Evolutionary conservation across 805 yeast species (phyloP), one percentile per base, ranked within the genome.

Genomic region (Candida sakaeoensis): DNA sequence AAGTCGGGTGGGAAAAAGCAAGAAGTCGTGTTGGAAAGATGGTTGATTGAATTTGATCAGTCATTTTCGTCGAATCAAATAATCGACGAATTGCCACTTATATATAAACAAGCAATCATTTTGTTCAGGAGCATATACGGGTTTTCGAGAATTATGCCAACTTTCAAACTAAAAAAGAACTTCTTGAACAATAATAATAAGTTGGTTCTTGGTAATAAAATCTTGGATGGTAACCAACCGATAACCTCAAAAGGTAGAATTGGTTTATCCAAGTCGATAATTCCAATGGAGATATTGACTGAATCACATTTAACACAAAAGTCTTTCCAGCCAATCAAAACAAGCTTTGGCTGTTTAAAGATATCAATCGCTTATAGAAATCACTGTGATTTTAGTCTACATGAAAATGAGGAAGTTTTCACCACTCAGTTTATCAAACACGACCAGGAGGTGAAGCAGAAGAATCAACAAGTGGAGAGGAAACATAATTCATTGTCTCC

Each of bases 11-110:
- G 74, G 9, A 78, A 75, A 52, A 84, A 84, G 52, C 71, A 78
- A 13, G 98, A 91, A 59, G 77, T 93, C n/a, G 96, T 93, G 2
- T 63, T 93, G 42, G 99, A 93, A 55, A 73, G 99, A 43, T 93
- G 99, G 99, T 69, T 88, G 17, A 64, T 93, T 24, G 96, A 90
- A 57, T 75, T 90, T 44, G 90, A 84, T 52, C 61, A 75, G 13
- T 66, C 55, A 55, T 65, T 53, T 6, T 62, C 60, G 12, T 14
- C 33, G n/a, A 39, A 39, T 12, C 47, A 60, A 16, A 57, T 60
- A 5, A 44, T 61, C 3, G 70, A 69, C 16, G 93, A 85, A 39
- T 68, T 84, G 12, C 85, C 89, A 1, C 60, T 72, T 31, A 74
- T 85, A 7, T 84, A 85, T 62, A 87, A 85, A 51, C 84, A 82